A percentile compares a stretch with the other conserved stretches of the same genome.
Evolutionary conservation across 768 basidiomycete genomes (phyloP).

Genomic region (Hebeloma cylindrosporum): DNA sequence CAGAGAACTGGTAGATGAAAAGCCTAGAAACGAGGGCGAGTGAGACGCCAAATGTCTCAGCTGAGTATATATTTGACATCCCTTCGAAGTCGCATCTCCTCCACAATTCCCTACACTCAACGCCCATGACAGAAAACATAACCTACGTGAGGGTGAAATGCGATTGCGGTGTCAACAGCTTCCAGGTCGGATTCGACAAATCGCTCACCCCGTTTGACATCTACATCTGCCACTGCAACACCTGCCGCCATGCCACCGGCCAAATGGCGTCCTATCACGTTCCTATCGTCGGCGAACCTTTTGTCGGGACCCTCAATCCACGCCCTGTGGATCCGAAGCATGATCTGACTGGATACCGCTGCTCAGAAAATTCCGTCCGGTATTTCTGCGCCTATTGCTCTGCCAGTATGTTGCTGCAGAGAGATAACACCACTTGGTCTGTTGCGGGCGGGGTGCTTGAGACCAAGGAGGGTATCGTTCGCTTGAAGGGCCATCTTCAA

Average conservation of each 20-base stretch:
- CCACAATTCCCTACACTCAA: background rate
- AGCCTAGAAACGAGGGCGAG: no score
- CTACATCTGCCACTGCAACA: conserved; percentile 30
- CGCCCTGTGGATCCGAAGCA: conserved; percentile 1
- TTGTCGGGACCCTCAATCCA: conserved; percentile 14
- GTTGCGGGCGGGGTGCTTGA: conserved; percentile 30
- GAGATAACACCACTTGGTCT: conserved; percentile 18
- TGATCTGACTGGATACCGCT: conserved; percentile 24
- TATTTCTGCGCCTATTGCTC: conserved; percentile 32
- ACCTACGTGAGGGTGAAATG: conserved; percentile 28
- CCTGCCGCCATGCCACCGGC: conserved; percentile 29
- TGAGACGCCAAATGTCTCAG: no score
- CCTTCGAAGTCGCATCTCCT: background rate
- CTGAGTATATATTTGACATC: no score
- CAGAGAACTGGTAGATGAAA: no score
- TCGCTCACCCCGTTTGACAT: conserved; percentile 22
- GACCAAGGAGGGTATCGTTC: conserved; percentile 23
- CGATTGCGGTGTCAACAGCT: conserved; percentile 28
- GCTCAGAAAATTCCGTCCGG: conserved; percentile 19
- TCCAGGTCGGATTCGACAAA: conserved; percentile 25
- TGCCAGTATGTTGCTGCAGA: conserved; percentile 25
- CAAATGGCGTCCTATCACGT: conserved; percentile 26
- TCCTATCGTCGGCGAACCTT: conserved; percentile 22
- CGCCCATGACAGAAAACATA: conserved; percentile 1
- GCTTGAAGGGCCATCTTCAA: conserved; percentile 24